A percentile compares a stretch with the other conserved stretches of the same genome.
Evolutionary conservation across 108 stramenopile species (phyloP).

Genomic region (Discostella pseudostelligera): DNA sequence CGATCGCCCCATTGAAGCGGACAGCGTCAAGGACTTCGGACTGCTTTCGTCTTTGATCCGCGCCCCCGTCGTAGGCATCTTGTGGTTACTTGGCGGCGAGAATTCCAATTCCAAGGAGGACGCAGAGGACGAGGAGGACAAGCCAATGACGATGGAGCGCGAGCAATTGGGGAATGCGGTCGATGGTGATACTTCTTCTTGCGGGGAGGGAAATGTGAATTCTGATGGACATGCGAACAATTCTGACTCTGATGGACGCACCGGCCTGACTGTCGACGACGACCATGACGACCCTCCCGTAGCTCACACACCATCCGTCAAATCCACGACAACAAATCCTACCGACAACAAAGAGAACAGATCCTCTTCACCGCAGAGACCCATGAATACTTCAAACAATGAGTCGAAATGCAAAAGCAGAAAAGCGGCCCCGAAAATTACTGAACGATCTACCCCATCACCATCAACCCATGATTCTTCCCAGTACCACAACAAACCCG

Average conservation of each 20-base stretch:
- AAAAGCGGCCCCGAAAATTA: not conserved
- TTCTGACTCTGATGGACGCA: not conserved
- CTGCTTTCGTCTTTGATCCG: conserved; percentile 65
- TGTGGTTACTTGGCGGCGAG: conserved; percentile 65
- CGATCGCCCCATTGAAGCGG: conserved; percentile 73
- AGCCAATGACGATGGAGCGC: conserved; percentile 3
- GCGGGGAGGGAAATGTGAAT: not conserved
- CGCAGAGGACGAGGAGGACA: conserved; percentile 5
- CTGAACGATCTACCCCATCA: not conserved
- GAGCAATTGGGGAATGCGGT: conserved; percentile 14
- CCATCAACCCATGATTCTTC: conserved; percentile 4
- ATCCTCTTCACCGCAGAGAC: conserved; percentile 13
- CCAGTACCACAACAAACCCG: not conserved
- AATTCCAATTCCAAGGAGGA: conserved; percentile 26
- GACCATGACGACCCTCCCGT: not conserved
- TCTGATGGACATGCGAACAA: not conserved
- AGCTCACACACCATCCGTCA: not conserved
- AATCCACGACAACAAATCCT: conserved; percentile 1
- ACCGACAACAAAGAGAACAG: conserved; percentile 16
- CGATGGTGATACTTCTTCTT: not conserved
- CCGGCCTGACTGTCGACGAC: not conserved
- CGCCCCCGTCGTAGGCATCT: conserved; percentile 52
- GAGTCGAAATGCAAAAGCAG: conserved; percentile 7
- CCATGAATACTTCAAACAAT: conserved; percentile 11
- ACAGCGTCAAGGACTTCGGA: conserved; percentile 61